Base-by-base conservation (phyloP, 805 yeast genomes). In the Maudiozyma serrabonitensis region DNA sequence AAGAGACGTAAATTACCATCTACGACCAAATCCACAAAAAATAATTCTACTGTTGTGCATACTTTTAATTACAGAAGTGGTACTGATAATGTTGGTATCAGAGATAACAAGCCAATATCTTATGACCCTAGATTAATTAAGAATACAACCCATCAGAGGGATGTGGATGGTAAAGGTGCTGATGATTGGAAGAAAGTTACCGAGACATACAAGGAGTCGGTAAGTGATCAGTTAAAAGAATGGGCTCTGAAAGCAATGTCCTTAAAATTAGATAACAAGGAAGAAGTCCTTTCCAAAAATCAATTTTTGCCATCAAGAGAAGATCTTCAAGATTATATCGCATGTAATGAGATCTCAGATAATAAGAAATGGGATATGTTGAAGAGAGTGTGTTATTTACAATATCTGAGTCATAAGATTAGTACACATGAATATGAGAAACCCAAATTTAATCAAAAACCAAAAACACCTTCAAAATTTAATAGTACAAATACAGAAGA, bases 61-160 rank as follows among this genome's bases (percentile, higher is more conserved):
- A 82, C 95, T 0, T 91, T 90, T 69, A 91, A 90, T 64, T 81
- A 87, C 60, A 75, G 95, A 59, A 95, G 96, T 0, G 96, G 97
- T 28, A 84, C 76, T 49, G 95, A 87, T 28, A 91, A 91, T 61
- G 68, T 71, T 39, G 98, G 98, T 47, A 76, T 91, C 19, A 71
- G 95, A 50, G 96, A 89, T 51, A 80, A 78, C 60, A 91, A 91
- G 69, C 79, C 81, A 49, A 79, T 81, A 47, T 87, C 96, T 8
- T 75, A 82, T 0, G 98, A 91, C 64, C 76, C 90, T 0, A 78
- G 98, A 62, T 81, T 90, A 35, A 81, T 81, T 45, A 80, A 81
- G 35, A 84, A 76, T 57, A 69, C 69, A n/a, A 66, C 62, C 12
- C 96, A 90, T 63, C 70, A 72, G 51, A 70, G 71, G 13, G 96